Percentiles rank a stretch among this genome's conserved stretches.
phyloP scores from a whole-genome alignment of 2,329 filamentous ascomycete species.

The Epichloe uncinata region DNA sequence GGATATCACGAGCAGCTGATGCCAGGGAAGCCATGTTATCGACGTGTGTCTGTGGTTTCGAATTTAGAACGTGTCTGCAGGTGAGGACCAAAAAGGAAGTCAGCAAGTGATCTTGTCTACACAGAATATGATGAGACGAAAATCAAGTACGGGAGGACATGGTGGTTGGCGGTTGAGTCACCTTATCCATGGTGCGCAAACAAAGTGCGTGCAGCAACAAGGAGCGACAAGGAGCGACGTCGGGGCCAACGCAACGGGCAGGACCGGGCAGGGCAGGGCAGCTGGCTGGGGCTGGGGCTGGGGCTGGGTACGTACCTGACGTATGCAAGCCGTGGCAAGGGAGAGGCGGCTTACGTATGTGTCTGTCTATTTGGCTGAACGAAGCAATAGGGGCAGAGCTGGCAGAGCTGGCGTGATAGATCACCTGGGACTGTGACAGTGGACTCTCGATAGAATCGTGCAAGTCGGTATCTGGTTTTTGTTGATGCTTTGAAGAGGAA shows the following conservation, averaged over 20 bases:
- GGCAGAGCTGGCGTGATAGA: constrained; percentile 35
- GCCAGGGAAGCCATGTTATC: constrained; percentile 50
- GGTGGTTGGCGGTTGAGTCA: constrained; percentile 10
- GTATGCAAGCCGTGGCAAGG: constrained; percentile 16
- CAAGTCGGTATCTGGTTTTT: constrained; percentile 36
- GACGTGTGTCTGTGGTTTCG: constrained; percentile 14
- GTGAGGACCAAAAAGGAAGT: neutral
- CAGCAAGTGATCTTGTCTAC: neutral
- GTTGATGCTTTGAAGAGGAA: constrained; percentile 33
- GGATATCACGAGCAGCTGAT: constrained; percentile 55
- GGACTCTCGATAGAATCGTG: constrained; percentile 40
- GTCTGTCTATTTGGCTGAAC: constrained; percentile 9
- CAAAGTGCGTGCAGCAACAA: neutral
- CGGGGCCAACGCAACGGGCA: neutral
- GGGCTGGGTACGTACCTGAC: constrained; percentile 19
- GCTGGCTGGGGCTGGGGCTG: neutral
- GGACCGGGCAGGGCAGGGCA: no score
- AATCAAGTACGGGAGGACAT: neutral
- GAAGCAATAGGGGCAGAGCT: constrained; percentile 16
- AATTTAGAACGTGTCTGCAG: constrained; percentile 33
- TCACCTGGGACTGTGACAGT: constrained; percentile 46
- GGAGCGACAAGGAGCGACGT: neutral
- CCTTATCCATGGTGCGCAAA: neutral
- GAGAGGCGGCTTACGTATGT: constrained; percentile 13
- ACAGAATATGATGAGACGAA: neutral